These are phyloP conservation scores for Kwoniella sp. DNA, from an alignment of 768 basidiomycete species.

Conservation along the genomic window DNA sequence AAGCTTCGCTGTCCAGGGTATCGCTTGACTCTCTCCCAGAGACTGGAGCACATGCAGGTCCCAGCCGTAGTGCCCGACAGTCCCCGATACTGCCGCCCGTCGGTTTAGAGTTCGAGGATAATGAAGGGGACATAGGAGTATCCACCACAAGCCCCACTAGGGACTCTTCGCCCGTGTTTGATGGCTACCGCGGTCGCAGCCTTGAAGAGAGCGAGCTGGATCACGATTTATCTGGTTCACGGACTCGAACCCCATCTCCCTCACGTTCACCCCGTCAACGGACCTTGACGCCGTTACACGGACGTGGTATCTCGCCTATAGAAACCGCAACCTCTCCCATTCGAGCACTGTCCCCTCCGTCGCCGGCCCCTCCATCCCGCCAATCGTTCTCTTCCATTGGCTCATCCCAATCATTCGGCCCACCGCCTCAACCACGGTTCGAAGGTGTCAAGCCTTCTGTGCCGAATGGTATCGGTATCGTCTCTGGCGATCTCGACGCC, in stretches of 20 bases:
- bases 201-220: neutral
- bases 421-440: constrained; percentile 13
- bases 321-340: constrained; percentile 6
- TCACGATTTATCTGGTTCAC: neutral
- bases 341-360: constrained; percentile 5
- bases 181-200: neutral
- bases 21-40: neutral
- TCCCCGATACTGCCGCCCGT: too few relatives aligned
- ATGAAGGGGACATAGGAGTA: constrained; percentile 11
- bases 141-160: constrained; percentile 2
- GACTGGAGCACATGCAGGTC: too few relatives aligned
- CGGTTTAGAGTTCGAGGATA: too few relatives aligned
- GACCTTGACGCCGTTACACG: constrained; percentile 2
- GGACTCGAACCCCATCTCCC: constrained; percentile 4
- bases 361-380: constrained; percentile 4
- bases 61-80: neutral
- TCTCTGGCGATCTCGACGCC: neutral
- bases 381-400: neutral
- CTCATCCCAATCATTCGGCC: constrained; percentile 5
- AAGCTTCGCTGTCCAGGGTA: neutral
- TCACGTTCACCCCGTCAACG: neutral
- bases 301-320: constrained; percentile 9
- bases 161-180: constrained; percentile 2
- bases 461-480: constrained; percentile 11
- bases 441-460: constrained; percentile 9